Conservation (phyloP, 495 filamentous ascomycete species). For the Penicillium dipodomyicola region DNA sequence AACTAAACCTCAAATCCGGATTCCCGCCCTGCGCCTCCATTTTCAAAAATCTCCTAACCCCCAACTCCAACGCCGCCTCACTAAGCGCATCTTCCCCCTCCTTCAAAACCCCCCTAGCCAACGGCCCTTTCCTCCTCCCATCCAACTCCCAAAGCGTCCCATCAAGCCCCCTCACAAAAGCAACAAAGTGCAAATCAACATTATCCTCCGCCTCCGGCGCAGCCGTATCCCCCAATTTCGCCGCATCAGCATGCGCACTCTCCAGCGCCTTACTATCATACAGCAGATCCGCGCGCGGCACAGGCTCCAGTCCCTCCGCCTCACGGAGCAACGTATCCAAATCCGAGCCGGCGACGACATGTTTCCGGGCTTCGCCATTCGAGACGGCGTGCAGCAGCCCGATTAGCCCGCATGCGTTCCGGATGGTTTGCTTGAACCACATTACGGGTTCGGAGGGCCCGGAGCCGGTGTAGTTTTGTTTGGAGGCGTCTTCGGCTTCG, state of each 20-base stretch:
- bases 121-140: constrained; percentile 69
- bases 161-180: constrained; percentile 73
- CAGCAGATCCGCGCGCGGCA: constrained; percentile 64
- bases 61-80: constrained; percentile 61
- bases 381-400: constrained; percentile 71
- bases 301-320: constrained; percentile 45
- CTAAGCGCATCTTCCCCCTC: constrained; percentile 66
- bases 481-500: constrained; percentile 57
- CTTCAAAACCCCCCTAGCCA: constrained; percentile 55
- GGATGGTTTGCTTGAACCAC: constrained; percentile 92
- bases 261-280: constrained; percentile 72
- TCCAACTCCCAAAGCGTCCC: constrained; percentile 82
- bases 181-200: constrained; percentile 80
- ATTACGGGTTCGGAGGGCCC: constrained; percentile 61
- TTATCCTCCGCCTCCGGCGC: constrained; percentile 66
- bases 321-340: constrained; percentile 47
- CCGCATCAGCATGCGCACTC: constrained; percentile 67
- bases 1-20: constrained; percentile 71
- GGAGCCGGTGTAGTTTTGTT: constrained; percentile 49
- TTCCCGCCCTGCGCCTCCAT: constrained; percentile 53
- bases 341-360: constrained; percentile 45
- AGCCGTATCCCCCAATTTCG: constrained; percentile 66
- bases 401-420: constrained; percentile 82
- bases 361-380: constrained; percentile 55
- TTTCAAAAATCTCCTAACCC: constrained; percentile 59